A percentile compares a stretch with the other conserved stretches of the same genome.
These are phyloP conservation scores for Brassica hybrid DNA, from an alignment of 441 rosid species.

Conservation along the genomic window DNA sequence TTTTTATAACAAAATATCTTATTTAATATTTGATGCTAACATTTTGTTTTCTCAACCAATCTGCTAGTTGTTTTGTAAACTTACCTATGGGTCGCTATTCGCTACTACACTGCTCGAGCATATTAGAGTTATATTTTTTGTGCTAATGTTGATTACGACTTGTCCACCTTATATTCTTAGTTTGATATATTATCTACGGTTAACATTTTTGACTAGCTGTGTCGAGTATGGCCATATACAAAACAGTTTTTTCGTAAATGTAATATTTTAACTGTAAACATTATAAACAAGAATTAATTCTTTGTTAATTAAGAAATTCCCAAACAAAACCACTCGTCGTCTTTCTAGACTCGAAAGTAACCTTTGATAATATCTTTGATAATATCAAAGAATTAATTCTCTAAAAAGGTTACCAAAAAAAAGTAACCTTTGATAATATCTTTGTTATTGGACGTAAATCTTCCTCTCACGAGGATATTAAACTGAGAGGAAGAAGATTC, in stretches of 20 bases:
- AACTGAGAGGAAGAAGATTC: no score
- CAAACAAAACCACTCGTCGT: no score
- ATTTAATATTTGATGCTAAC: constrained; percentile 30
- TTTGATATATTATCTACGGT: no score
- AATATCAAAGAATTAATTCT: not conserved
- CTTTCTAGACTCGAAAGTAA: no score
- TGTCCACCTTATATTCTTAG: no score
- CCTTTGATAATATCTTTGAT: no score
- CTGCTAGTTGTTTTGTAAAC: not conserved
- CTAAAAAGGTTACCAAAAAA: not conserved
- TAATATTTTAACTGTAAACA: not conserved
- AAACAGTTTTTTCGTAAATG: not conserved
- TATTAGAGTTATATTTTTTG: not conserved
- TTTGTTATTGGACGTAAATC: no score
- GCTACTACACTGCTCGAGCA: not conserved
- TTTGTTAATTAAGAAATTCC: no score
- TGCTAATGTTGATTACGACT: no score
- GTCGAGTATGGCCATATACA: not conserved
- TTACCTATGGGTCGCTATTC: not conserved
- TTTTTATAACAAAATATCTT: not conserved
- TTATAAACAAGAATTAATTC: not conserved
- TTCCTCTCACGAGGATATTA: no score
- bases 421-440: not conserved
- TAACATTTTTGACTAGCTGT: no score
- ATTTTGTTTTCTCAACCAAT: constrained; percentile 21